Conservation (phyloP, 225 moss, liverwort and hornwort species). For the Polytrichum commune region DNA sequence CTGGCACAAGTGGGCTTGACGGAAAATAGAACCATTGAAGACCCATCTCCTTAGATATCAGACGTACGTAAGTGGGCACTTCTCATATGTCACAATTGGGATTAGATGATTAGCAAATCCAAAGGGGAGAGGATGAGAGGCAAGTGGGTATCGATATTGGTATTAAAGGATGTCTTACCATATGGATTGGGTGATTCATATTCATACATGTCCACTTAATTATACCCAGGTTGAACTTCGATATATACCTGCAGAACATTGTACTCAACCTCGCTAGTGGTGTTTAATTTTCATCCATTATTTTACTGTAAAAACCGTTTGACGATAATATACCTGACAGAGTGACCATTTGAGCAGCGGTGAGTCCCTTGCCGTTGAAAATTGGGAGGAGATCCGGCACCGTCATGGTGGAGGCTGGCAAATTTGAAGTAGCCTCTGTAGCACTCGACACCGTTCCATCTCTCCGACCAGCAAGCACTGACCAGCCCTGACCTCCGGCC, state of each 20-base stretch:
- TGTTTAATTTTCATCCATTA: neutral
- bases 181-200: neutral
- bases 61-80: too few relatives aligned
- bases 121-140: too few relatives aligned
- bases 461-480: slow-evolving; percentile 23
- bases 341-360: slow-evolving; percentile 20
- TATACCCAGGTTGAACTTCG: neutral
- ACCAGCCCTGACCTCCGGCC: slow-evolving; percentile 17
- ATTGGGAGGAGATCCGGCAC: slow-evolving; percentile 15
- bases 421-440: slow-evolving; percentile 4
- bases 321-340: slow-evolving; percentile 16
- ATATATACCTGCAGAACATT: neutral
- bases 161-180: neutral
- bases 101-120: too few relatives aligned
- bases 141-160: neutral
- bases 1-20: too few relatives aligned
- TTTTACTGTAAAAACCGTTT: neutral
- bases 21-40: too few relatives aligned
- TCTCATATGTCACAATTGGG: too few relatives aligned
- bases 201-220: neutral
- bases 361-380: slow-evolving; percentile 19
- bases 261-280: neutral
- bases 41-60: too few relatives aligned
- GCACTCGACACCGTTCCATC: slow-evolving; percentile 21
- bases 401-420: slow-evolving; percentile 12